phyloP scores from a whole-genome alignment of 495 filamentous ascomycete species.

The Neurospora sp. region DNA sequence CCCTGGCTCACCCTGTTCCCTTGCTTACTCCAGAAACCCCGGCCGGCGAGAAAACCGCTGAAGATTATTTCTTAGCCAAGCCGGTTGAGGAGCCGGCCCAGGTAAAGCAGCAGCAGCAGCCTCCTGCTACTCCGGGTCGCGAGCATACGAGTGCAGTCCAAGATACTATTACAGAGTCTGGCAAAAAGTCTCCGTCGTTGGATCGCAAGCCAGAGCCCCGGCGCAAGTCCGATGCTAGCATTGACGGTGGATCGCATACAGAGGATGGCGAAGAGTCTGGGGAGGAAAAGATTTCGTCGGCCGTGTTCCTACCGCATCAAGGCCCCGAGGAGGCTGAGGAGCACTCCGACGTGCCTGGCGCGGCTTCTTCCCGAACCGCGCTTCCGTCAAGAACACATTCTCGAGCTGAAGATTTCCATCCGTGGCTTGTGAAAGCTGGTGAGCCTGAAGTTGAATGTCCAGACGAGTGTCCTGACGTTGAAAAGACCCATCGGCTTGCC shows the following conservation, averaged over 20 bases:
- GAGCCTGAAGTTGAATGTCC: conserved; percentile 32
- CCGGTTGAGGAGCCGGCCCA: neutral
- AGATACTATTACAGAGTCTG: conserved; percentile 1
- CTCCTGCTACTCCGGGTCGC: neutral
- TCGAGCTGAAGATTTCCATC: conserved; percentile 29
- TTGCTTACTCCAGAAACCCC: conserved; percentile 10
- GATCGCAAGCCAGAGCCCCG: conserved; percentile 9
- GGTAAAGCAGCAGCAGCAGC: conserved; percentile 3
- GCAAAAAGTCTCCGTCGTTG: neutral
- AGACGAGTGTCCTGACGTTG: conserved; percentile 15
- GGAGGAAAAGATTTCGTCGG: conserved; percentile 89
- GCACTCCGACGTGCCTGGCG: conserved; percentile 28
- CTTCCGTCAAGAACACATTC: conserved; percentile 19
- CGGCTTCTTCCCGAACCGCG: conserved; percentile 14
- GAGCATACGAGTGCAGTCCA: conserved; percentile 2
- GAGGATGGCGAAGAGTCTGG: conserved; percentile 76
- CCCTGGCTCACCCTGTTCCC: conserved; percentile 7
- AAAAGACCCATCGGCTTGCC: conserved; percentile 6
- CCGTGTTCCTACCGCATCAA: conserved; percentile 86
- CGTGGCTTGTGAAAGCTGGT: conserved; percentile 42
- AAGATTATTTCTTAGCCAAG: conserved; percentile 13
- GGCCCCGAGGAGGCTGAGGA: conserved; percentile 45
- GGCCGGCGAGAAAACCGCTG: conserved; percentile 7
- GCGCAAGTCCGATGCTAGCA: conserved; percentile 22
- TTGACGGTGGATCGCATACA: conserved; percentile 30